These are phyloP conservation scores for Daldinia vernicosa DNA, from an alignment of 495 filamentous ascomycete species.

Conservation along the genomic window DNA sequence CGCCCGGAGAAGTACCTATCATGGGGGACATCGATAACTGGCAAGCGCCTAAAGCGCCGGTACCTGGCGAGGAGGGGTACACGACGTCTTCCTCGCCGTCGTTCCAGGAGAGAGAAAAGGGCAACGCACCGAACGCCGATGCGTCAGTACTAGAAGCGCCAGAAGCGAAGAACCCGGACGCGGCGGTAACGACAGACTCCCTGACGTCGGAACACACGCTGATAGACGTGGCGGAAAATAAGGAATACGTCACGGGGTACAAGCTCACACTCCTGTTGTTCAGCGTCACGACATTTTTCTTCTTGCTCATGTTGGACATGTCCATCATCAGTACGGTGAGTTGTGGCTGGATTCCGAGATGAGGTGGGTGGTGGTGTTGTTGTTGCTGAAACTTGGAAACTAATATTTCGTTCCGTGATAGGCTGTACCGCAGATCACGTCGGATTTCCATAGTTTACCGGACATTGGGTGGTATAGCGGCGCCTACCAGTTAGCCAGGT, in stretches of 20 bases:
- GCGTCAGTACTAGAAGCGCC: background rate
- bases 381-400: constrained; percentile 2
- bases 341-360: constrained; percentile 27
- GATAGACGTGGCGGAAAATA: constrained; percentile 18
- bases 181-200: background rate
- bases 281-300: constrained; percentile 54
- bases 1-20: background rate
- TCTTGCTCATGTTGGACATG: constrained; percentile 60
- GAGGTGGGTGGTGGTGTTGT: constrained; percentile 17
- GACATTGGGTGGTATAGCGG: constrained; percentile 65
- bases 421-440: constrained; percentile 54
- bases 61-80: constrained; percentile 6
- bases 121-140: background rate
- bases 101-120: constrained; percentile 24
- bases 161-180: background rate
- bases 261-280: constrained; percentile 38
- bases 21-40: constrained; percentile 16
- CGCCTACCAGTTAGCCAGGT: constrained; percentile 49
- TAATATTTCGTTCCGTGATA: constrained; percentile 20
- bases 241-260: constrained; percentile 39
- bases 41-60: constrained; percentile 6
- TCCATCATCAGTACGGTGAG: constrained; percentile 60
- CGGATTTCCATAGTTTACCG: constrained; percentile 53
- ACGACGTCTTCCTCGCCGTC: constrained; percentile 6
- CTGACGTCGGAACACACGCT: constrained; percentile 10